These are phyloP conservation scores for Nicotiana sylvestris DNA, from an alignment of 257 asterid species.

Conservation along the genomic window DNA sequence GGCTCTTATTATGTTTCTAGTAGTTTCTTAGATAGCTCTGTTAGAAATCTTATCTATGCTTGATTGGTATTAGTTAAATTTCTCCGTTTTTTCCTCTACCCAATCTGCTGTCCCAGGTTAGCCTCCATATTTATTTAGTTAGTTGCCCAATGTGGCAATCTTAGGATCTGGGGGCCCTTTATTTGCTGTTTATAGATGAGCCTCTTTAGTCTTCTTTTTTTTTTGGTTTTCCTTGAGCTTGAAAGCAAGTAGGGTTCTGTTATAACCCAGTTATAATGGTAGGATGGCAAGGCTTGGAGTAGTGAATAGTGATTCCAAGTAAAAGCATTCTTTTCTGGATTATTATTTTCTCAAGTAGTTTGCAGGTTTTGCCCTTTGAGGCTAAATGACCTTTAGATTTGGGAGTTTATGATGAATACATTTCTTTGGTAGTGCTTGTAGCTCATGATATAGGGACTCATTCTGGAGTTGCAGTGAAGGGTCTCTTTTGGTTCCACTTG, in stretches of 20 bases:
- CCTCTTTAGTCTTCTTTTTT: not conserved
- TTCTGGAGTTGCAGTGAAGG: not conserved
- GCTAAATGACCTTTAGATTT: not conserved
- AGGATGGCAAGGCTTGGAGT: not conserved
- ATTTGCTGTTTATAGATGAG: not conserved
- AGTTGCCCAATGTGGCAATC: not conserved
- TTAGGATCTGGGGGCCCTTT: not conserved
- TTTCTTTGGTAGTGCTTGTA: not conserved
- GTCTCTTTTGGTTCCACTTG: not conserved
- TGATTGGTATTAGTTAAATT: not conserved
- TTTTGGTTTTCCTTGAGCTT: not conserved
- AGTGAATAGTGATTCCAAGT: not conserved
- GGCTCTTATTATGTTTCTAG: not conserved
- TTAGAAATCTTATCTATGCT: not conserved
- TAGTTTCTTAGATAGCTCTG: not conserved
- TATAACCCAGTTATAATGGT: not conserved
- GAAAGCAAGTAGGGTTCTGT: not conserved
- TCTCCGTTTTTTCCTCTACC: not conserved
- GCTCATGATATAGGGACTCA: not conserved
- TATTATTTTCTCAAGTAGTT: not conserved
- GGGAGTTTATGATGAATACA: not conserved
- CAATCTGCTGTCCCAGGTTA: not conserved
- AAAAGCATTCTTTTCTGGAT: not conserved
- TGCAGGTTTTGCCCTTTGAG: slow-evolving; percentile 6
- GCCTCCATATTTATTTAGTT: not conserved